Evolutionary conservation across 345 rosid species (phyloP), one percentile per base, ranked within the genome.

Genomic region (Gossypium turneri): DNA sequence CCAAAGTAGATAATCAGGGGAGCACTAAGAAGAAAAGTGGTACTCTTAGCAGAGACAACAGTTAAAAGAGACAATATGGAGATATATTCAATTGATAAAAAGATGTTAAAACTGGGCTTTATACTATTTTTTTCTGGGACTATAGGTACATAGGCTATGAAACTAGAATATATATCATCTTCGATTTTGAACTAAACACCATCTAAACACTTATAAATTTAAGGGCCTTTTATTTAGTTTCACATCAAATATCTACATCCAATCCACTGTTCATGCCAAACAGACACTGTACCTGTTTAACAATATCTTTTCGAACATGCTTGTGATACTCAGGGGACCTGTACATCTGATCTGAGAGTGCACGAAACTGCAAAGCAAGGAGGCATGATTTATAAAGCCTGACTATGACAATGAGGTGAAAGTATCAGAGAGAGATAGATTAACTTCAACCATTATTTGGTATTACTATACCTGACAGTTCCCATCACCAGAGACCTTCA

Each of bases 401-500:
- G 34, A 55, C 29, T 19, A 38, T 7, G 20, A 57, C 22, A 62
- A 38, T 29, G 41, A 57, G 24, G 53, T 15, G 12, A 53, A 76
- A 34, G 47, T 16, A 16, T 53, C 41, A 25, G 34, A 56, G 20
- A 67, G 34, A 65, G 16, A 24, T 47, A 43, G 16, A 24, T 47
- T 69, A 27, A 17, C 19, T 16, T 27, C 17, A 15, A 51, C 3
- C 15, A 51, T 16, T 27, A 25, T 1, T 17, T 27, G 15, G 38
- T 57, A 63, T 47, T 59, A 53, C 11, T 45, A 38, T 83, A 92
- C 98, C 97, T 92, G 98, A 77, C 98, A 94, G 78, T 94, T 94
- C 73, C 98, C 98, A 79, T 94, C 98, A 59, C 98, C 97, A 20
- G 94, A 89, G 79, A 94, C 97, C 81, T 90, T 92, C 75, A 90